A percentile compares a stretch with the other conserved stretches of the same genome.
Conservation (phyloP, 768 basidiomycete species). For the Hericium erinaceus region DNA sequence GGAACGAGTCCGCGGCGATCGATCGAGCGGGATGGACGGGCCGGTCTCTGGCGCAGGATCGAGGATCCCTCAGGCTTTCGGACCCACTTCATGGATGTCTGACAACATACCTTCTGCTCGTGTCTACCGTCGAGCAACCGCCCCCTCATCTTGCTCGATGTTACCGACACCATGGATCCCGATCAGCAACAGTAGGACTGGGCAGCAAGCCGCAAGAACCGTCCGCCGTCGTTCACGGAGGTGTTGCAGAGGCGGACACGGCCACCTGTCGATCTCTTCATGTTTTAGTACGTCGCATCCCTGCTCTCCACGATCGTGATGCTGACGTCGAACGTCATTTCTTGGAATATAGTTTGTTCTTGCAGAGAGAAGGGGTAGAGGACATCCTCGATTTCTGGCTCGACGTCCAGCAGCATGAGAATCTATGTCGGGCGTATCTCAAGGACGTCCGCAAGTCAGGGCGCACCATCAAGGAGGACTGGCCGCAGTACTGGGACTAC, state of each 20-base stretch:
- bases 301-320: neutral
- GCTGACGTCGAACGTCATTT: neutral
- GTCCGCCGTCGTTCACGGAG: slow-evolving; percentile 83
- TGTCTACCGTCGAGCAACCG: neutral
- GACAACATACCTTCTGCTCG: neutral
- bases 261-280: slow-evolving; percentile 96
- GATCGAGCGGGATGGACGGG: no score
- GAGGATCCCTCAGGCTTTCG: no score
- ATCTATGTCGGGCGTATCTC: slow-evolving; percentile 97
- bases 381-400: slow-evolving; percentile 98
- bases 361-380: slow-evolving; percentile 92
- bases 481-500: slow-evolving; percentile 97
- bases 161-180: slow-evolving; percentile 20
- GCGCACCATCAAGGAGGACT: slow-evolving; percentile 87
- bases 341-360: slow-evolving; percentile 57
- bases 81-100: neutral
- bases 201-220: slow-evolving; percentile 59
- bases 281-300: slow-evolving; percentile 71
- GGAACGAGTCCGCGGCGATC: no score
- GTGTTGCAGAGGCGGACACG: slow-evolving; percentile 84
- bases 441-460: slow-evolving; percentile 97
- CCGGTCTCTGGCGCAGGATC: no score
- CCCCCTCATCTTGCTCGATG: neutral
- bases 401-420: slow-evolving; percentile 98
- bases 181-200: slow-evolving; percentile 57